Evolutionary conservation across 768 basidiomycete genomes (phyloP).

Genomic region (Leucosporidium scottii): DNA sequence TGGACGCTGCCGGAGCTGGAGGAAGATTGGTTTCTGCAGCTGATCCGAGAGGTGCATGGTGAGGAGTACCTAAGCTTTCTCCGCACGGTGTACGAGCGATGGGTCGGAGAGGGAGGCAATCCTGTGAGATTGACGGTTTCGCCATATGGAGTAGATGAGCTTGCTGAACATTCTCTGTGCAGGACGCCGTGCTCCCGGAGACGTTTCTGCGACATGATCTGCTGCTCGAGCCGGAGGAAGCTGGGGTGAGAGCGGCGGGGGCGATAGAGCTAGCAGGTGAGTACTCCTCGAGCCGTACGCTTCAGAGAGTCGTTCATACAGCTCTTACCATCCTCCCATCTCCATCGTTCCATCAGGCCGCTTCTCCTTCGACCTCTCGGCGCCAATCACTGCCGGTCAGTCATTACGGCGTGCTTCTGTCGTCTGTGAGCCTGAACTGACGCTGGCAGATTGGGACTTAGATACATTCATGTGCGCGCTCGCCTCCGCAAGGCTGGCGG

Average conservation of each 20-base stretch:
- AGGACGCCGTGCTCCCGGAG: conserved; percentile 42
- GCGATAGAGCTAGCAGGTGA: conserved; percentile 35
- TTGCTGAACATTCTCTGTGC: not conserved
- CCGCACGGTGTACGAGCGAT: conserved; percentile 38
- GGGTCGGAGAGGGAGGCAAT: conserved; percentile 39
- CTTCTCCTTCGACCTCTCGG: conserved; percentile 42
- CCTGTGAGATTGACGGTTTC: conserved; percentile 20
- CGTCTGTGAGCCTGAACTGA: not conserved
- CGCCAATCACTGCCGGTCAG: conserved; percentile 40
- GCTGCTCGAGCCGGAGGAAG: conserved; percentile 6
- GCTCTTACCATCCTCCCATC: too few species aligned
- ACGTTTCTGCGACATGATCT: conserved; percentile 39
- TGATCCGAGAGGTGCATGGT: conserved; percentile 33
- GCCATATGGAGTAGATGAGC: too few species aligned
- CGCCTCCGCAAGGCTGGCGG: conserved; percentile 38
- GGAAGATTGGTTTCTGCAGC: conserved; percentile 17
- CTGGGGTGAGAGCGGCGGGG: conserved; percentile 4
- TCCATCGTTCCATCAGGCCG: too few species aligned
- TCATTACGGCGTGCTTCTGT: not conserved
- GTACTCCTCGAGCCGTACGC: not conserved
- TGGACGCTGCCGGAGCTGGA: conserved; percentile 15
- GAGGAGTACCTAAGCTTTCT: conserved; percentile 39
- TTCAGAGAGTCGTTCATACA: conserved; percentile 17
- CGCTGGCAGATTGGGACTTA: not conserved
- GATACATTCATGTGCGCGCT: conserved; percentile 40